phyloP scores from a whole-genome alignment of 2,329 filamentous ascomycete species.

The Mariannaea elegans region DNA sequence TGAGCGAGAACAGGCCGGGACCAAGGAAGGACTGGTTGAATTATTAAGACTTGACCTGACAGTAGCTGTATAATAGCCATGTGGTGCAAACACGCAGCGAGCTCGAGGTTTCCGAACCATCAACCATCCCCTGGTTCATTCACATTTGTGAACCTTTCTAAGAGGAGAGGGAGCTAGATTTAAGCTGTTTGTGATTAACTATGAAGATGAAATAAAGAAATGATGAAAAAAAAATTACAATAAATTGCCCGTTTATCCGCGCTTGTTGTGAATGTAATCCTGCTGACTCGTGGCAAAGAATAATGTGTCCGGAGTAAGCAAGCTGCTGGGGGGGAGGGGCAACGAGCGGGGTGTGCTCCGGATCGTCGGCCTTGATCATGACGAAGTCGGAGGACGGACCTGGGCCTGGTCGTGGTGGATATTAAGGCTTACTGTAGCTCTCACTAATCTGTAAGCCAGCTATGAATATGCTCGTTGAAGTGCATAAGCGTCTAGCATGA shows the following conservation, averaged over 20 bases:
- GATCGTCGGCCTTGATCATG: slow-evolving; percentile 6
- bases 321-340: background rate
- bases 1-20: slow-evolving; percentile 21
- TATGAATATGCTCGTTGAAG: too few species aligned
- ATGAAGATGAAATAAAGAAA: slow-evolving; percentile 36
- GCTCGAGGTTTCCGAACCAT: slow-evolving; percentile 26
- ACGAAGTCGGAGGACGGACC: too few species aligned
- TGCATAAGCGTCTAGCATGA: too few species aligned
- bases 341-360: slow-evolving; percentile 2
- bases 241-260: background rate
- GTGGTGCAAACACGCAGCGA: background rate
- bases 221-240: slow-evolving; percentile 23
- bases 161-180: slow-evolving; percentile 20
- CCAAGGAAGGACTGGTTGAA: background rate
- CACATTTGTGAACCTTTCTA: background rate
- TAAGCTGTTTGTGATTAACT: slow-evolving; percentile 31
- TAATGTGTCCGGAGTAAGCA: too few species aligned
- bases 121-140: background rate
- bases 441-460: background rate
- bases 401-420: too few species aligned
- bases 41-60: slow-evolving; percentile 29
- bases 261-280: background rate
- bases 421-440: too few species aligned
- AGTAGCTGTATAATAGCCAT: slow-evolving; percentile 6
- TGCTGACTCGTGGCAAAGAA: slow-evolving; percentile 2